Conservation (phyloP, 2,329 filamentous ascomycete genomes). For the Magnaporthiopsis incrustans region DNA sequence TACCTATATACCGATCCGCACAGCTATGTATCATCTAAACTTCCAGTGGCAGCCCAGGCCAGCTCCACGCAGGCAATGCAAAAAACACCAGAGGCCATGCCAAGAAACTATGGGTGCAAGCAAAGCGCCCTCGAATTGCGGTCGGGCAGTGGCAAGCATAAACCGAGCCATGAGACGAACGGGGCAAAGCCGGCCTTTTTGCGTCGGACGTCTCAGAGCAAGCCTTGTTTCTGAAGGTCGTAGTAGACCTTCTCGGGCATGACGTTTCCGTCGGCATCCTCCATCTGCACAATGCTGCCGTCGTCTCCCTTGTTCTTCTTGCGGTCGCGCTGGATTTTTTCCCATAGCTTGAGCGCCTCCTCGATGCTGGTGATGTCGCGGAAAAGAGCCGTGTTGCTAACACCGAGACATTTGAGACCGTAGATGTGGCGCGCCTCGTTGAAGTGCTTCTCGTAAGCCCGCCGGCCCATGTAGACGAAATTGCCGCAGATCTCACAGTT, state of each 20-base stretch:
- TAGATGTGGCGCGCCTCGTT: conserved; percentile 90
- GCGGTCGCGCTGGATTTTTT: conserved; percentile 82
- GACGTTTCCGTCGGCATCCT: conserved; percentile 93
- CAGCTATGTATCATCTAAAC: neutral
- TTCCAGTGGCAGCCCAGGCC: neutral
- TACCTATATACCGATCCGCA: neutral
- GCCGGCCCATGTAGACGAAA: conserved; percentile 95
- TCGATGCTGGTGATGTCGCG: conserved; percentile 89
- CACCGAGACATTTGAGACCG: conserved; percentile 86
- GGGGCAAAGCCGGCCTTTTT: neutral
- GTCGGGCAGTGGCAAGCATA: neutral
- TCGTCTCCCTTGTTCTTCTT: conserved; percentile 68
- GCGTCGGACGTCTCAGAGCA: conserved; percentile 48
- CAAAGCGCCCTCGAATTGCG: neutral
- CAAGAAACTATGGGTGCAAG: neutral
- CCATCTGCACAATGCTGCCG: conserved; percentile 93
- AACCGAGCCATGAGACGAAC: conserved; percentile 8
- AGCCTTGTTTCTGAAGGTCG: conserved; percentile 86
- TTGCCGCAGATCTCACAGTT: conserved; percentile 96
- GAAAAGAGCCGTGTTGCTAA: conserved; percentile 85
- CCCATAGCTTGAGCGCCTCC: conserved; percentile 82
- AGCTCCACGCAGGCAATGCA: neutral
- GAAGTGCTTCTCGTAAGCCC: conserved; percentile 98
- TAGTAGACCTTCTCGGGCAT: conserved; percentile 99
- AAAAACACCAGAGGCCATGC: neutral